Evolutionary conservation across 495 filamentous ascomycete species (phyloP), one percentile per base, ranked within the genome.

Genomic region (Xylaria intraflava): DNA sequence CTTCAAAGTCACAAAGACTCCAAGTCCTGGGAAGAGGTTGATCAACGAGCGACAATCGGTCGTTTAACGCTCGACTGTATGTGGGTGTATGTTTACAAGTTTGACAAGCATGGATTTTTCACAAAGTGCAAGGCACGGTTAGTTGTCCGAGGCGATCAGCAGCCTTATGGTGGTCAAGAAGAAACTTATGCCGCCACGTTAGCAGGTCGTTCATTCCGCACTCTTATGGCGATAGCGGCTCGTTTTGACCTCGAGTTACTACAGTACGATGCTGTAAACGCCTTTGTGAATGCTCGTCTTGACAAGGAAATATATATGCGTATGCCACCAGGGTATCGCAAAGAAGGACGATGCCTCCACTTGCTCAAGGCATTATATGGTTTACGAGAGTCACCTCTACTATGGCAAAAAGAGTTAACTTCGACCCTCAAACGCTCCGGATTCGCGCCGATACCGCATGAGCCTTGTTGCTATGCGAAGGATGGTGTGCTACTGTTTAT

Each of bases 401-500:
- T 62, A 0, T 62, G 48, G 56, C 53, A 62, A 47, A 53, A 53
- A 11, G 56, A 62, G 33, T 46, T 62, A 0, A 50, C 48, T 0
- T 26, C 6, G 1, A 40, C 53, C 5, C 40, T 62, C 10, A 1
- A 35, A 0, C 24, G 12, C 2, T 14, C 58, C 8, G 60, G 30
- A 2, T 24, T 23, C 27, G n/a, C 3, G 1, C 4, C n/a, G 1
- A 12, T 46, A 17, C 43, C 26, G 0, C 43, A 46, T 17, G 16
- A 46, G 11, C 42, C 26, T 1, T 45, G n/a, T 30, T 45, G 26
- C 23, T 45, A n/a, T 26, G 27, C 42, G 4, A 46, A 29, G 17
- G 3, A 16, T 4, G 26, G n/a, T 1, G 16, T 46, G 1, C 26
- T 46, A 0, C 3, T 46, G 11, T 46, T 46, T n/a, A 29, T 29